These are phyloP conservation scores for Radiomyces spectabilis DNA, from an alignment of 192 early-diverging fungal species.

Conservation along the genomic window DNA sequence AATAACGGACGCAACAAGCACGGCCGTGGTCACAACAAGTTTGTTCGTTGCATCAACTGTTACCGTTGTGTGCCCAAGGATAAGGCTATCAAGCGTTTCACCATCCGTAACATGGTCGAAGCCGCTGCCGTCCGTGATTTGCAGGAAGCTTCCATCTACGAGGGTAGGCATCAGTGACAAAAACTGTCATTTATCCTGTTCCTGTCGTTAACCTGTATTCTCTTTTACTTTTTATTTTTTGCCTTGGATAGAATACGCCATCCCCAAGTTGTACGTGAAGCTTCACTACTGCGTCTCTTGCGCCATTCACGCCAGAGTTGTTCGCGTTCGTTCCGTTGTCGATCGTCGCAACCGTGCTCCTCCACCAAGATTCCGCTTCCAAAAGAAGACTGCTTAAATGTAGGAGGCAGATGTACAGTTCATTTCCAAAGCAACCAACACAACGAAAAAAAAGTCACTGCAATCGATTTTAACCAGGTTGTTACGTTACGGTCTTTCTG, in stretches of 20 bases:
- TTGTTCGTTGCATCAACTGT: conserved; percentile 99
- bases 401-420: too few species aligned
- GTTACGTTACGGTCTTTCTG: too few species aligned
- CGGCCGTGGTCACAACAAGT: conserved; percentile 96
- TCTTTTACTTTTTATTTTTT: too few species aligned
- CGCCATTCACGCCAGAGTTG: conserved; percentile 92
- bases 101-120: conserved; percentile 99
- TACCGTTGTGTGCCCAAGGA: conserved; percentile 89
- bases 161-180: too few species aligned
- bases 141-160: conserved; percentile 92
- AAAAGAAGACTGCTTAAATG: conserved; percentile 38
- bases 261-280: conserved; percentile 99
- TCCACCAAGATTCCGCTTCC: conserved; percentile 89
- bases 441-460: too few species aligned
- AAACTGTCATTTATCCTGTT: too few species aligned
- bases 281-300: conserved; percentile 98
- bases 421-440: too few species aligned
- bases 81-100: conserved; percentile 99
- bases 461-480: too few species aligned
- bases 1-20: conserved; percentile 99
- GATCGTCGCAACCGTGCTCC: conserved; percentile 91
- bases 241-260: conserved; percentile 81
- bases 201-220: too few species aligned
- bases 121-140: conserved; percentile 95
- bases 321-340: conserved; percentile 88